Percentiles rank a stretch among this genome's conserved stretches.
phyloP scores from a whole-genome alignment of 768 basidiomycete genomes.

The Rossbeevera mucosa region DNA sequence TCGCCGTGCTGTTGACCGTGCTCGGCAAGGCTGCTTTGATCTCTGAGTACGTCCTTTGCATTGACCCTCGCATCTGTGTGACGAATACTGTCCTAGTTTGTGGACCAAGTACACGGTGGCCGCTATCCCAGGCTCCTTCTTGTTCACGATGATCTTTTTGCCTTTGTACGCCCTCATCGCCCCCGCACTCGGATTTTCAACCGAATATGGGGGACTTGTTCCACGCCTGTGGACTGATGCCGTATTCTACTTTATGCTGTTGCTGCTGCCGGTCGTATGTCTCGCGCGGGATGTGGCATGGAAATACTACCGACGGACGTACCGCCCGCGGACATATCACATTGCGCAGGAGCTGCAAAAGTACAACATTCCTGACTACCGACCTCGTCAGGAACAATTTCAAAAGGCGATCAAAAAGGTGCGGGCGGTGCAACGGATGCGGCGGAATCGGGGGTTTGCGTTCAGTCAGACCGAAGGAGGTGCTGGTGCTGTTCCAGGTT shows the following conservation, averaged over 20 bases:
- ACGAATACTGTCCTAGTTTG: constrained; percentile 47
- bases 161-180: constrained; percentile 87
- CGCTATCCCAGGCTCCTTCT: constrained; percentile 95
- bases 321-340: constrained; percentile 89
- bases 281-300: constrained; percentile 87
- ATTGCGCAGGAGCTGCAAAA: constrained; percentile 99
- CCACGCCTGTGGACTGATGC: constrained; percentile 83
- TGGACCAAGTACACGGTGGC: constrained; percentile 99
- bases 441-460: constrained; percentile 93
- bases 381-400: constrained; percentile 98
- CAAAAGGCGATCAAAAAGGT: constrained; percentile 99
- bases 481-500: constrained; percentile 12
- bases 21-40: constrained; percentile 96
- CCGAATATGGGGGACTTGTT: constrained; percentile 86
- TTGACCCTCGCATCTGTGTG: background rate
- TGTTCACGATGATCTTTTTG: constrained; percentile 94
- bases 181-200: constrained; percentile 83
- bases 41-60: constrained; percentile 72
- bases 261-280: constrained; percentile 81
- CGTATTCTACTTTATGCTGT: constrained; percentile 85
- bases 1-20: constrained; percentile 89
- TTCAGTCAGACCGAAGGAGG: constrained; percentile 95
- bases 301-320: constrained; percentile 97
- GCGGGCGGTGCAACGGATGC: constrained; percentile 96
- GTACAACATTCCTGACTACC: constrained; percentile 95